Evolutionary conservation across 768 basidiomycete species (phyloP).

Genomic region (Polyporus arcularius): DNA sequence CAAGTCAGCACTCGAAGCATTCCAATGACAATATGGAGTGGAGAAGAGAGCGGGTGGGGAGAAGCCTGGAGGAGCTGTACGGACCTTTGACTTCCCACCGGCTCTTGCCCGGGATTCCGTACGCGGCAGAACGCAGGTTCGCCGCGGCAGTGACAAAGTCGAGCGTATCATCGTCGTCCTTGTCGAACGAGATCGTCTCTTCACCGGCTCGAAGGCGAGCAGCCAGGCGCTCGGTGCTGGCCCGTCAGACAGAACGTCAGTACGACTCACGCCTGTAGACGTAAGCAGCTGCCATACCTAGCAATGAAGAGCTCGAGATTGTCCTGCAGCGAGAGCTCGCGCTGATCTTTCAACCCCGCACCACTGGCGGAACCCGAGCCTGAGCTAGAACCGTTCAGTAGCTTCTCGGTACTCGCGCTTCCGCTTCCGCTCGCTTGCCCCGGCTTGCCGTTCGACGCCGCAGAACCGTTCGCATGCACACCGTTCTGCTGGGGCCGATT

Average conservation of each 20-base stretch:
- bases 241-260: background rate
- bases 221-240: constrained; percentile 80
- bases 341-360: constrained; percentile 76
- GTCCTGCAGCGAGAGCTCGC: constrained; percentile 72
- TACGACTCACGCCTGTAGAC: background rate
- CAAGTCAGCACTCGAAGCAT: background rate
- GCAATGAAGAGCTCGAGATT: constrained; percentile 82
- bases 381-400: constrained; percentile 16
- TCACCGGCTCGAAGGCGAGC: constrained; percentile 64
- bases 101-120: constrained; percentile 86
- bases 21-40: background rate
- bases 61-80: constrained; percentile 2
- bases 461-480: constrained; percentile 2
- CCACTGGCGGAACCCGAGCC: constrained; percentile 11
- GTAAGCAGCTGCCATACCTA: constrained; percentile 50
- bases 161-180: constrained; percentile 95
- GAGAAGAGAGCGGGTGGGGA: background rate
- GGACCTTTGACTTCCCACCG: constrained; percentile 96
- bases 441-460: constrained; percentile 13
- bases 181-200: constrained; percentile 86
- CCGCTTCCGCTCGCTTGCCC: constrained; percentile 19
- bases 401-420: constrained; percentile 20
- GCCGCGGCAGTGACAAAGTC: constrained; percentile 96
- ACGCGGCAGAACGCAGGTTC: constrained; percentile 89
- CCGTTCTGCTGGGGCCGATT: constrained; percentile 25